Conservation (phyloP, 805 yeast species). For the Candida argentea region DNA sequence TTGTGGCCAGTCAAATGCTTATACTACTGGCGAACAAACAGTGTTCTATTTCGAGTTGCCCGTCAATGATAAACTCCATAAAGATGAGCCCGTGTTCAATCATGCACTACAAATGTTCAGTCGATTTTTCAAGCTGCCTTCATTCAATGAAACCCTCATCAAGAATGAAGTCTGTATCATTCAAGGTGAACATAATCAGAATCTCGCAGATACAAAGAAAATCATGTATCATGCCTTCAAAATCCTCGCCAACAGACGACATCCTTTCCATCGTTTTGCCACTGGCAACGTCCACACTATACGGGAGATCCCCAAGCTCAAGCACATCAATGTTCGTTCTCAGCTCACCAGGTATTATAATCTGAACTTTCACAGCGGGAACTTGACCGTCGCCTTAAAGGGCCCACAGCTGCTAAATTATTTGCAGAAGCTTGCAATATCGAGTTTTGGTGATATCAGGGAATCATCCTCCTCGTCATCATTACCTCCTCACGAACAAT, state of each 20-base stretch:
- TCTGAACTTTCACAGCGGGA: conserved; percentile 33
- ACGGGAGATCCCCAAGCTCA: conserved; percentile 18
- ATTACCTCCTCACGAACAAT: not conserved
- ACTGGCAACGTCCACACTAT: conserved; percentile 56
- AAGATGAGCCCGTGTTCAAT: conserved; percentile 31
- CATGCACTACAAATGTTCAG: conserved; percentile 40
- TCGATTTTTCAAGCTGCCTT: conserved; percentile 40
- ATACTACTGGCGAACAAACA: conserved; percentile 59
- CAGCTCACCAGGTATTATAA: conserved; percentile 30
- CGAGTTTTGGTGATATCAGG: conserved; percentile 29
- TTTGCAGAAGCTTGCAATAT: conserved; percentile 40
- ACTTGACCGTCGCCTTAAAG: conserved; percentile 48
- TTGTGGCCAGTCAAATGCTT: conserved; percentile 59
- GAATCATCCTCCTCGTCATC: too few relatives aligned
- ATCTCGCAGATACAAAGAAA: conserved; percentile 34
- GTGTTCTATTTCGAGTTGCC: conserved; percentile 58
- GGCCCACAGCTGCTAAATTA: conserved; percentile 59
- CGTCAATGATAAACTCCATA: conserved; percentile 15
- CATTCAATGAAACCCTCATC: conserved; percentile 32
- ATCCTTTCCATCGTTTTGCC: conserved; percentile 52
- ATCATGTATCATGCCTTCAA: conserved; percentile 50
- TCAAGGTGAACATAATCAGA: conserved; percentile 58
- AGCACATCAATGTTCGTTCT: conserved; percentile 24
- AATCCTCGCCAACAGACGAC: conserved; percentile 34
- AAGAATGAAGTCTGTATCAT: conserved; percentile 49